Percentiles rank a stretch among this genome's conserved stretches.
Evolutionary conservation across 441 rosid genomes (phyloP).

Genomic region (Euphorbia celastroides): DNA sequence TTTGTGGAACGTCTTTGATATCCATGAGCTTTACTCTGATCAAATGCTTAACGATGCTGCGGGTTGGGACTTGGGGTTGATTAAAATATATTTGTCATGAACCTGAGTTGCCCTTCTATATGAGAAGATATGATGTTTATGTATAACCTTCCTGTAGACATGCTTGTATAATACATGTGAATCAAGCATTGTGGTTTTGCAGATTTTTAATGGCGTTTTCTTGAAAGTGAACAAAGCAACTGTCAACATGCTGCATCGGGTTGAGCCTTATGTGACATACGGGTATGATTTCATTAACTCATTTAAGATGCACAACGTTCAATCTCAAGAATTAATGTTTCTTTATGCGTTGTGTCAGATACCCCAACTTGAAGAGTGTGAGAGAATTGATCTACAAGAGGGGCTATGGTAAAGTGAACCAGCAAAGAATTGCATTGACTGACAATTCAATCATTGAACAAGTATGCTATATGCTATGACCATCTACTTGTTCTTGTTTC

Average conservation of each 20-base stretch:
- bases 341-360: conserved; percentile 23
- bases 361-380: conserved; percentile 81
- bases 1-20: neutral
- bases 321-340: neutral
- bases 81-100: neutral
- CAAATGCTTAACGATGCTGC: neutral
- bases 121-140: neutral
- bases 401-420: conserved; percentile 64
- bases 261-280: conserved; percentile 80
- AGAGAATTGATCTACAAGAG: conserved; percentile 67
- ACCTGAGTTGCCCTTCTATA: neutral
- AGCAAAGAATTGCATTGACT: conserved; percentile 59
- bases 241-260: conserved; percentile 75
- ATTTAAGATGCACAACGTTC: neutral
- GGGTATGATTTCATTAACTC: conserved; percentile 31
- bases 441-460: conserved; percentile 66
- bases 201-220: conserved; percentile 78
- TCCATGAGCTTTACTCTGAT: neutral
- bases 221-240: conserved; percentile 84
- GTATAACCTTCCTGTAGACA: neutral
- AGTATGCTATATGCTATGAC: conserved; percentile 18
- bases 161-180: neutral
- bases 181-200: conserved; percentile 6
- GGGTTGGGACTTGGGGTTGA: neutral
- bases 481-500: neutral